Base-by-base conservation (phyloP, 352 stramenopile species). In the Aphanomyces euteiches region DNA sequence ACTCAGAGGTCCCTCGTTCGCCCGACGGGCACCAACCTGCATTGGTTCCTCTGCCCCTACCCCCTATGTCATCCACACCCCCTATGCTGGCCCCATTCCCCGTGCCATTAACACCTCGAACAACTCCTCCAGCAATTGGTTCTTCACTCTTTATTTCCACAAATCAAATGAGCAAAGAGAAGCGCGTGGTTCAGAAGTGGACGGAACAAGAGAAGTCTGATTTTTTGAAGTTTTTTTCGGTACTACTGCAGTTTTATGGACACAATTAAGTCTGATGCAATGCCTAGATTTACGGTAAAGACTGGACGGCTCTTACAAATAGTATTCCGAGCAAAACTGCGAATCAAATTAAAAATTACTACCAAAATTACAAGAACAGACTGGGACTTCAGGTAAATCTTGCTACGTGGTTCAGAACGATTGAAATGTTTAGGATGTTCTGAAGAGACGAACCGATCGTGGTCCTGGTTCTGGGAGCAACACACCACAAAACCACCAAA, bases 291-390 rank as follows among this genome's bases (percentile, higher is more conserved):
- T 80, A 90, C 59, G 90, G 90, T 34, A 97, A 96, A 66, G 87
- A 96, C 67, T 97, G 90, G 90, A 60, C 85, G 8, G 90, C 83
- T 39, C 79, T 97, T 6, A 93, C 88, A 2, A 81, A 93, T 43
- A 92, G 79, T 56, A 96, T 97, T 57, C 89, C 88, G 13, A 92
- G 86, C 36, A 97, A 97, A 72, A 96, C 90, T 0, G 82, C 87
- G 17, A 87, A 86, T 3, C 89, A 96, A 70, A 95, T 97, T 73
- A 97, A 97, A 72, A 97, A 96, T 50, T 97, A 96, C 75, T 97
- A 96, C 67, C 90, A 97, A 73, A 97, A 97, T 67, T 97, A 97
- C 78, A 97, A 97, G 81, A 95, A 96, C 48, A 77, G 88, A 4
- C 76, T 96, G 12, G 91, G 91, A 28, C 65, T 97, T 17, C 88